phyloP scores from a whole-genome alignment of 2,329 filamentous ascomycete genomes.

The Chaetothyriales sp. region DNA sequence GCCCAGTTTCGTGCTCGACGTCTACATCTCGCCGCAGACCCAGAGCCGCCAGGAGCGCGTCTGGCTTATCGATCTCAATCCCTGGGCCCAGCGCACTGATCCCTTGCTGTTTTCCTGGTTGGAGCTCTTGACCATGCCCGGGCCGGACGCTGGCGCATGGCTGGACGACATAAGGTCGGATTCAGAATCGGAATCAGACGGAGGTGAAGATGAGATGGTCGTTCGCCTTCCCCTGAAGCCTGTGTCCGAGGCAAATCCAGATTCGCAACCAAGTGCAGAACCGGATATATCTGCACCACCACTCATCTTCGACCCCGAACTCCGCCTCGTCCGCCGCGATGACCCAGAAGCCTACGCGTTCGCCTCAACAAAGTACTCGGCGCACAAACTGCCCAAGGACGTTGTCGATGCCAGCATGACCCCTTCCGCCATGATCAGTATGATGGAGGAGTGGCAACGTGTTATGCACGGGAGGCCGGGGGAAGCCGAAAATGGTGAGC shows the following conservation, averaged over 20 bases:
- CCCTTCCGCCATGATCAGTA: constrained; percentile 63
- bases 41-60: constrained; percentile 41
- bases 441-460: constrained; percentile 61
- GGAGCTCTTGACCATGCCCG: constrained; percentile 61
- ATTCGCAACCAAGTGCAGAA: constrained; percentile 39
- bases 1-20: constrained; percentile 72
- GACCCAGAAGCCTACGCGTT: constrained; percentile 86
- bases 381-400: constrained; percentile 88
- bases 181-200: constrained; percentile 20
- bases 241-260: constrained; percentile 25
- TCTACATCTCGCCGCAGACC: constrained; percentile 66
- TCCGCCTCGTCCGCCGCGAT: constrained; percentile 67
- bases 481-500: constrained; percentile 28
- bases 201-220: constrained; percentile 25
- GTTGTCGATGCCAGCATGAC: constrained; percentile 59
- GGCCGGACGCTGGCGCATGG: constrained; percentile 9
- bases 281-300: constrained; percentile 27
- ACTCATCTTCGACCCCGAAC: constrained; percentile 52
- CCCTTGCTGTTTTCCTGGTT: constrained; percentile 79
- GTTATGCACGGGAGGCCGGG: constrained; percentile 33
- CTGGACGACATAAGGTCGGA: constrained; percentile 21
- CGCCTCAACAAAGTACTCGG: constrained; percentile 73
- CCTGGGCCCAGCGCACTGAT: constrained; percentile 84
- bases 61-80: constrained; percentile 86
- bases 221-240: neutral